These are phyloP conservation scores for Artemisia argyi DNA, from an alignment of 129 eudicot genomes.

Conservation along the genomic window DNA sequence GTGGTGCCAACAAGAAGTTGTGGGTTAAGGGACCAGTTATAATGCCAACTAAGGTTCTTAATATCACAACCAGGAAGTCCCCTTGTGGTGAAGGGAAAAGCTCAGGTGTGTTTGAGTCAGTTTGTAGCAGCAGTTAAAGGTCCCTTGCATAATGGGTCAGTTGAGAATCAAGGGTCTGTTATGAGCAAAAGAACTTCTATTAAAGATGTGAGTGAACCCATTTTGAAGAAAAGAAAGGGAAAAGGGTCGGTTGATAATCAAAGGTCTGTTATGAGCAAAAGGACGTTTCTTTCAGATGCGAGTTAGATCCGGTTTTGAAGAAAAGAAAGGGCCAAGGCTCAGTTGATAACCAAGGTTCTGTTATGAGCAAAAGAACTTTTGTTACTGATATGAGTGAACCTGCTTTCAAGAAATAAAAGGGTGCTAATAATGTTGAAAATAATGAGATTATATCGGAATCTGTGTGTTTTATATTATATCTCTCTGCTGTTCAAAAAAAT, in stretches of 20 bases:
- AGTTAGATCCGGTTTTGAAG: constrained; percentile 7
- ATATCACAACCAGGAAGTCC: constrained; percentile 86
- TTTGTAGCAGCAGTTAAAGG: too few relatives aligned
- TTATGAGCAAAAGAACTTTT: constrained; percentile 30
- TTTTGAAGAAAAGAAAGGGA: too few relatives aligned
- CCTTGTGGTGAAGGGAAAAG: constrained; percentile 99
- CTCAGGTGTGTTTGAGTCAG: too few relatives aligned
- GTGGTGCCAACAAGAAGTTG: constrained; percentile 84
- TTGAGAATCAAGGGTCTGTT: constrained; percentile 33
- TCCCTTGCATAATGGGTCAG: constrained; percentile 22
- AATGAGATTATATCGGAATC: constrained; percentile 25
- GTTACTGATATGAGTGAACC: constrained; percentile 18
- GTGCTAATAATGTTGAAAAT: constrained; percentile 15
- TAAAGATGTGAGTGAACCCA: constrained; percentile 13
- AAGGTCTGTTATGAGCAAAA: constrained; percentile 35
- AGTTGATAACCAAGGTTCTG: constrained; percentile 30
- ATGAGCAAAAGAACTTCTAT: constrained; percentile 32
- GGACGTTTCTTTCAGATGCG: constrained; percentile 9
- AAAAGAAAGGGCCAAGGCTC: constrained; percentile 10
- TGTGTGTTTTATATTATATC: too few relatives aligned
- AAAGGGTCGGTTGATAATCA: constrained; percentile 28
- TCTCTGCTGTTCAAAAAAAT: too few relatives aligned
- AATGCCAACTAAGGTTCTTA: constrained; percentile 92
- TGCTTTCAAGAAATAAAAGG: constrained; percentile 27
- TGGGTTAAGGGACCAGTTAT: constrained; percentile 97